A percentile compares a stretch with the other conserved stretches of the same genome.
Evolutionary conservation across 2,329 filamentous ascomycete genomes (phyloP).

Genomic region (Rutstroemia sp.): DNA sequence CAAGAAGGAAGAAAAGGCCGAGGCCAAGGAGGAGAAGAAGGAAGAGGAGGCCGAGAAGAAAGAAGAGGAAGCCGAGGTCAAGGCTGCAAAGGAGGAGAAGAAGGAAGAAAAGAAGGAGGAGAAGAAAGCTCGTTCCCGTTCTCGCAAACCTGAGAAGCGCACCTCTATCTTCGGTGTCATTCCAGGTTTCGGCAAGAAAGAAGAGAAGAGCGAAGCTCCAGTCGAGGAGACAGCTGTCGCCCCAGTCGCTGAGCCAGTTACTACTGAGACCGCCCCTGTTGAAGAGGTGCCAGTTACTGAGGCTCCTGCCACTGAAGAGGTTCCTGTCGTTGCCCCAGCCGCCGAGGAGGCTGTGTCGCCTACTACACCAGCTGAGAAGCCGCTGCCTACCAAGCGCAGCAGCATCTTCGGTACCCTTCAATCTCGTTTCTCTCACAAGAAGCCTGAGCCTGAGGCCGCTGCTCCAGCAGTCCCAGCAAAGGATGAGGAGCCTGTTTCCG

Average conservation of each 20-base stretch:
- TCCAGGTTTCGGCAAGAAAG: slow-evolving; percentile 36
- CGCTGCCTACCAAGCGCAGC: slow-evolving; percentile 28
- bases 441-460: slow-evolving; percentile 25
- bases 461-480: slow-evolving; percentile 26
- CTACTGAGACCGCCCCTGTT: slow-evolving; percentile 18
- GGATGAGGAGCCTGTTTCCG: slow-evolving; percentile 28
- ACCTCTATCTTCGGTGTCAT: slow-evolving; percentile 55
- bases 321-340: slow-evolving; percentile 26
- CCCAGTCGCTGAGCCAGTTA: slow-evolving; percentile 16
- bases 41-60: slow-evolving; percentile 28
- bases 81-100: slow-evolving; percentile 32
- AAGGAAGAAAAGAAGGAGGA: slow-evolving; percentile 27
- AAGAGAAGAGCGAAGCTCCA: slow-evolving; percentile 29
- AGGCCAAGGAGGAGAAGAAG: slow-evolving; percentile 26
- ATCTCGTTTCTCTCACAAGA: slow-evolving; percentile 25
- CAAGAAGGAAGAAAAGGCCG: slow-evolving; percentile 30
- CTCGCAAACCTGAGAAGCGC: slow-evolving; percentile 47
- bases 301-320: slow-evolving; percentile 12
- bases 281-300: slow-evolving; percentile 29
- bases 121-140: slow-evolving; percentile 44
- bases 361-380: slow-evolving; percentile 20
- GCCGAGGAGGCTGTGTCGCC: slow-evolving; percentile 33
- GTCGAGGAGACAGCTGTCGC: slow-evolving; percentile 20
- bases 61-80: slow-evolving; percentile 32
- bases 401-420: slow-evolving; percentile 29